Evolutionary conservation across 768 basidiomycete species (phyloP), one percentile per base, ranked within the genome.

Genomic region (Psilocybe azurescens): DNA sequence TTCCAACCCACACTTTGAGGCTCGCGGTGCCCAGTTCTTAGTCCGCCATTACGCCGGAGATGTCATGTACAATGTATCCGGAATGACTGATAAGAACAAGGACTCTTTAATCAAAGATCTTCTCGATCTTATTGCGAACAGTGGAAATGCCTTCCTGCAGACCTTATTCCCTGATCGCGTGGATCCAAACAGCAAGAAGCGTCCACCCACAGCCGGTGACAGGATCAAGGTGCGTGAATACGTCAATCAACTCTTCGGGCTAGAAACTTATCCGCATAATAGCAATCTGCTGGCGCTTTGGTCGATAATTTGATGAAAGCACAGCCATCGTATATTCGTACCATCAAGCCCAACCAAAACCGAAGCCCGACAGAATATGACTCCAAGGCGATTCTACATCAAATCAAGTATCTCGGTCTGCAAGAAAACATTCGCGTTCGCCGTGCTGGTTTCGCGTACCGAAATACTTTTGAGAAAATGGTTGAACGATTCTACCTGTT

Each of bases 31-130:
- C 13, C 95, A 99, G 73, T 99, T 99, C 79, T 76, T 99, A 55
- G 91, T 99, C 65, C 90, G 88, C 70, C 97, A 99, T 72, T 99
- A 99, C 71, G 97, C 97, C 18, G 97, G 97, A 68, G 97, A 99
- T 71, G 97, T 99, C 64, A 93, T 95, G 87, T 99, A 99, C 79
- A 97, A 96, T 64, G 89, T 99, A 11, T 74, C 91, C 6, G 97
- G 97, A 2, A 99, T 99, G 97, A 99, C 97, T 14, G 97, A 99
- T 78, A 99, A 99, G 85, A 99, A 99, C 82, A 99, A 99, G 83
- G 97, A 99, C 70, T 88, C 94, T 1, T 82, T 99, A 55, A 84
- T 95, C 76, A 99, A 98, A 74, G 97, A 99, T 72, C 78, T 99
- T 16, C 81, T 99, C 58, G 97, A 99, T 69, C 84, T 99, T 48